Evolutionary conservation across 2,329 filamentous ascomycete genomes (phyloP).

Genomic region (Reticulascus tulasneorum): DNA sequence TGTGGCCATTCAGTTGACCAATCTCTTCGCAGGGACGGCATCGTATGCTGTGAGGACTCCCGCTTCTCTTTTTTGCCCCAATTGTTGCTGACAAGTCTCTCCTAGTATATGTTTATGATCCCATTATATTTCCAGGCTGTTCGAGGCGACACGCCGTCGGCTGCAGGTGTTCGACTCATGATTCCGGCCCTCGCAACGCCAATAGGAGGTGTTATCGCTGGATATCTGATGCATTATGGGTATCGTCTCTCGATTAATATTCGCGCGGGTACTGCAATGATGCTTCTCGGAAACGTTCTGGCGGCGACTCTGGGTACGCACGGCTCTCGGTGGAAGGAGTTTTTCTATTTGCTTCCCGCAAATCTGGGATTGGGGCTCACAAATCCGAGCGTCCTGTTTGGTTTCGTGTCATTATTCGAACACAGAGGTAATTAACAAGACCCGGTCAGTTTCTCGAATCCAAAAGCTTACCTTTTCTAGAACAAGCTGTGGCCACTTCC

Average conservation of each 20-base stretch:
- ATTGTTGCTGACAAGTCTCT: neutral
- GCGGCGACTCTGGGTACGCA: conserved; percentile 44
- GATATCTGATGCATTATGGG: conserved; percentile 54
- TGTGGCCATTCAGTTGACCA: conserved; percentile 51
- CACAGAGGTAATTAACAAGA: no score
- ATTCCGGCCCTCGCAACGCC: conserved; percentile 58
- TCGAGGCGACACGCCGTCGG: conserved; percentile 57
- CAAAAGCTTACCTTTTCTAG: no score
- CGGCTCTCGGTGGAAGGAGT: conserved; percentile 50
- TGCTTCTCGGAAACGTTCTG: conserved; percentile 49
- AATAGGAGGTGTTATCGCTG: conserved; percentile 50
- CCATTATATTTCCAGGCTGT: conserved; percentile 68
- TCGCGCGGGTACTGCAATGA: conserved; percentile 43
- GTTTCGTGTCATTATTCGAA: conserved; percentile 57
- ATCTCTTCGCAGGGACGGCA: conserved; percentile 56
- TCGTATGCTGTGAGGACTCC: conserved; percentile 62
- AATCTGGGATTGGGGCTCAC: conserved; percentile 57
- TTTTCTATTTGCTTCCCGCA: conserved; percentile 51
- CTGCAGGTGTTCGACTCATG: conserved; percentile 60
- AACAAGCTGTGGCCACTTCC: conserved; percentile 59
- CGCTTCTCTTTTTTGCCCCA: neutral
- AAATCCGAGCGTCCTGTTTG: conserved; percentile 56
- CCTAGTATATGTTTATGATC: conserved; percentile 62
- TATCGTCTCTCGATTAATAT: conserved; percentile 48
- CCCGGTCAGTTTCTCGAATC: no score